phyloP scores from a whole-genome alignment of 1,284 basidiomycete species.

The Puccinia polysora region DNA sequence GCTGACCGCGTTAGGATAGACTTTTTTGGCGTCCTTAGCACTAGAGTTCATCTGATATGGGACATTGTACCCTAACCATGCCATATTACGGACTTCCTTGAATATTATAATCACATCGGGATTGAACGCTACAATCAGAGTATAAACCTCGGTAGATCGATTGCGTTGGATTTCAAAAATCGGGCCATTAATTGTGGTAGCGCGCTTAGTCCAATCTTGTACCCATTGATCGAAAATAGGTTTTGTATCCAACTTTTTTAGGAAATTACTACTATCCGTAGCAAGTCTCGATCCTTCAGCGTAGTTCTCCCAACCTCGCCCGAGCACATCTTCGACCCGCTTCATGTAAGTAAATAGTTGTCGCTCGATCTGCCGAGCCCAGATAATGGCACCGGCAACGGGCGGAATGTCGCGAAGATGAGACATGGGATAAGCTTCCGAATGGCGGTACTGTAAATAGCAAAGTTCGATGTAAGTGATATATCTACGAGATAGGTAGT shows the following conservation, averaged over 20 bases:
- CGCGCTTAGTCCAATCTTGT: constrained; percentile 83
- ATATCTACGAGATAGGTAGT: background rate
- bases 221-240: constrained; percentile 96
- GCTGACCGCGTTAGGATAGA: constrained; percentile 96
- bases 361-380: constrained; percentile 95
- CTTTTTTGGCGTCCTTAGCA: constrained; percentile 95
- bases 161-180: constrained; percentile 88
- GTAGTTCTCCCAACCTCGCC: constrained; percentile 96
- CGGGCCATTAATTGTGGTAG: constrained; percentile 86
- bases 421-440: constrained; percentile 95
- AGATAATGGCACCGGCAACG: constrained; percentile 94
- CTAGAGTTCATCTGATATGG: constrained; percentile 90
- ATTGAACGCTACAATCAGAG: constrained; percentile 93
- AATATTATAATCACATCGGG: constrained; percentile 95
- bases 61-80: constrained; percentile 93
- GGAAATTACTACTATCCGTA: constrained; percentile 82
- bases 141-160: constrained; percentile 64
- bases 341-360: constrained; percentile 97
- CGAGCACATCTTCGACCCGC: constrained; percentile 97
- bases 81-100: constrained; percentile 92
- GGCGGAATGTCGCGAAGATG: constrained; percentile 95
- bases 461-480: background rate
- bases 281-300: constrained; percentile 98
- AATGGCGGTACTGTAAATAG: constrained; percentile 87
- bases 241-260: constrained; percentile 87